These are phyloP conservation scores for Bisporella sp. DNA, from an alignment of 2,329 filamentous ascomycete species.

Conservation along the genomic window DNA sequence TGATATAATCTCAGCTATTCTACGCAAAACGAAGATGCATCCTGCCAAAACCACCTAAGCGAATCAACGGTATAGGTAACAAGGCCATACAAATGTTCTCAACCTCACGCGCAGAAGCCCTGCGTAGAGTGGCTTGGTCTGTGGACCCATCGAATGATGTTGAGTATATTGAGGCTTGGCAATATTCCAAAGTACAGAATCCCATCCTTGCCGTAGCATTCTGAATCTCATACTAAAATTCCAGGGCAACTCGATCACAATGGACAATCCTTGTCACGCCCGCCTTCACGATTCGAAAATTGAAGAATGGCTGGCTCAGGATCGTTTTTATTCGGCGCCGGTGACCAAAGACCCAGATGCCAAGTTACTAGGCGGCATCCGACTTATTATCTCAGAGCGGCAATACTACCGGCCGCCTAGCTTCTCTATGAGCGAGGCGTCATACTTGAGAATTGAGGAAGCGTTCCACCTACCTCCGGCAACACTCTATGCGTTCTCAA, in stretches of 20 bases:
- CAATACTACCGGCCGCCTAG: background rate
- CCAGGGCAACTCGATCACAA: background rate
- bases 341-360: background rate
- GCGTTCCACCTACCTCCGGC: background rate
- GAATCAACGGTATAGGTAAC: background rate
- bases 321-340: background rate
- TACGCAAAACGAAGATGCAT: no score
- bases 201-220: background rate
- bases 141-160: background rate
- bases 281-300: background rate
- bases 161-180: background rate
- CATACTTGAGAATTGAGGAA: background rate
- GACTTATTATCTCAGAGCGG: background rate
- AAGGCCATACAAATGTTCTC: background rate
- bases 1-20: no score
- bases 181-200: background rate
- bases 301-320: background rate
- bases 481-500: background rate
- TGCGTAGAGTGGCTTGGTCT: background rate
- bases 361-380: background rate
- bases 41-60: no score
- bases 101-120: background rate
- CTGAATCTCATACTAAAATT: background rate
- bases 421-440: background rate
- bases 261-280: background rate